Evolutionary conservation across 2,329 filamentous ascomycete genomes (phyloP).

Genomic region (Alternaria incomplexa): DNA sequence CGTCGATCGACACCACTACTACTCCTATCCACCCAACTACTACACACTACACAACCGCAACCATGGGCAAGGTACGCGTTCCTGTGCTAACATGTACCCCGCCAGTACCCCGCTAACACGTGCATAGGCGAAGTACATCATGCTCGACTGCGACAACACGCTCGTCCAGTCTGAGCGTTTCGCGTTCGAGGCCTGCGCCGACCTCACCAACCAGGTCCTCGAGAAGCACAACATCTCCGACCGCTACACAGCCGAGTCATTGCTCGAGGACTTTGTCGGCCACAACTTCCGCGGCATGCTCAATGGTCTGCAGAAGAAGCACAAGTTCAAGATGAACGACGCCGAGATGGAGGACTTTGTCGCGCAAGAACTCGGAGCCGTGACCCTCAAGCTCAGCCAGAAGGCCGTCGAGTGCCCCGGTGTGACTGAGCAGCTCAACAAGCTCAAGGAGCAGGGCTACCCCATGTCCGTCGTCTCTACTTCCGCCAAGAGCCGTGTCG

Average conservation of each 20-base stretch:
- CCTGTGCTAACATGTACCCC: conserved; percentile 16
- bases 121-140: conserved; percentile 55
- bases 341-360: conserved; percentile 79
- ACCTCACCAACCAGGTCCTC: conserved; percentile 86
- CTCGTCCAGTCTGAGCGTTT: conserved; percentile 90
- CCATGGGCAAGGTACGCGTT: conserved; percentile 40
- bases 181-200: conserved; percentile 89
- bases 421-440: conserved; percentile 70
- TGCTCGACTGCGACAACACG: conserved; percentile 77
- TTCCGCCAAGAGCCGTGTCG: conserved; percentile 77
- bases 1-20: conserved; percentile 27
- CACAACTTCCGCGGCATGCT: conserved; percentile 97
- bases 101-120: conserved; percentile 26
- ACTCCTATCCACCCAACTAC: conserved; percentile 12
- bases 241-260: conserved; percentile 77
- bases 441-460: conserved; percentile 70
- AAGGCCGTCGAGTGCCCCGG: conserved; percentile 72
- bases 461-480: conserved; percentile 80
- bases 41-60: conserved; percentile 21
- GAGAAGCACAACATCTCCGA: conserved; percentile 66
- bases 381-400: conserved; percentile 78
- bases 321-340: conserved; percentile 71
- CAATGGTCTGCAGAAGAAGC: conserved; percentile 73
- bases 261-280: conserved; percentile 88
- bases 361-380: conserved; percentile 77